phyloP scores from a whole-genome alignment of 805 yeast species.

The Spathaspora boniae region DNA sequence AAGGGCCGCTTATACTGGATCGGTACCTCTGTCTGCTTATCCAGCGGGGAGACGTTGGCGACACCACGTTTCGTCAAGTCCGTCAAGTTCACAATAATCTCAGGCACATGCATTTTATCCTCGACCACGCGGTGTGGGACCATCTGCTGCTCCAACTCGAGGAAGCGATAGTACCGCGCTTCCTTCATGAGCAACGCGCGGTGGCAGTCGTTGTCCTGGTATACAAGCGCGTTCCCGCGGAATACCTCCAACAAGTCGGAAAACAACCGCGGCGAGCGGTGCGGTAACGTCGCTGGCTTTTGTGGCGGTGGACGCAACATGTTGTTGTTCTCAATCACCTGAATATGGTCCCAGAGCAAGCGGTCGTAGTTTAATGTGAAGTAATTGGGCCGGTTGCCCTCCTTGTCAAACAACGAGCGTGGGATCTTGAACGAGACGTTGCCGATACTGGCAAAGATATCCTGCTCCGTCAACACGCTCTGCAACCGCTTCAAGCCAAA shows the following conservation, averaged over 20 bases:
- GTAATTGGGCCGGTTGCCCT: slow-evolving; percentile 77
- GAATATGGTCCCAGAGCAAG: slow-evolving; percentile 45
- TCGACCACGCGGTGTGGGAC: slow-evolving; percentile 43
- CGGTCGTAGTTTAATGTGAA: slow-evolving; percentile 62
- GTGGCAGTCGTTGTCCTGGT: slow-evolving; percentile 51
- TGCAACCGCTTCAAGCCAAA: slow-evolving; percentile 61
- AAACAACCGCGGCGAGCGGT: slow-evolving; percentile 54
- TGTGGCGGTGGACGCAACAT: slow-evolving; percentile 78
- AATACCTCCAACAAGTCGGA: slow-evolving; percentile 52
- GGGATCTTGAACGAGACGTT: slow-evolving; percentile 57
- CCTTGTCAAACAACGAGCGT: slow-evolving; percentile 45
- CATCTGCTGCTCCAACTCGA: slow-evolving; percentile 69
- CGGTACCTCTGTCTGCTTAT: slow-evolving; percentile 18
- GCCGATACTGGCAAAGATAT: slow-evolving; percentile 58
- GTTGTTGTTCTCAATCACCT: slow-evolving; percentile 34
- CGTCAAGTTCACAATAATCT: slow-evolving; percentile 49
- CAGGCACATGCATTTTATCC: slow-evolving; percentile 63
- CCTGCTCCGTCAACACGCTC: slow-evolving; percentile 47
- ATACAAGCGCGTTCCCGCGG: slow-evolving; percentile 49
- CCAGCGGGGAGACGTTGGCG: slow-evolving; percentile 16
- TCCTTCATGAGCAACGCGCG: slow-evolving; percentile 60
- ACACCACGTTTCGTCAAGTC: slow-evolving; percentile 45
- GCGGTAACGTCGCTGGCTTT: slow-evolving; percentile 50
- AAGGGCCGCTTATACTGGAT: slow-evolving; percentile 31
- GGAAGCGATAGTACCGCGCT: slow-evolving; percentile 72